Conservation (phyloP, 441 rosid species). For the Capsella rubella region DNA sequence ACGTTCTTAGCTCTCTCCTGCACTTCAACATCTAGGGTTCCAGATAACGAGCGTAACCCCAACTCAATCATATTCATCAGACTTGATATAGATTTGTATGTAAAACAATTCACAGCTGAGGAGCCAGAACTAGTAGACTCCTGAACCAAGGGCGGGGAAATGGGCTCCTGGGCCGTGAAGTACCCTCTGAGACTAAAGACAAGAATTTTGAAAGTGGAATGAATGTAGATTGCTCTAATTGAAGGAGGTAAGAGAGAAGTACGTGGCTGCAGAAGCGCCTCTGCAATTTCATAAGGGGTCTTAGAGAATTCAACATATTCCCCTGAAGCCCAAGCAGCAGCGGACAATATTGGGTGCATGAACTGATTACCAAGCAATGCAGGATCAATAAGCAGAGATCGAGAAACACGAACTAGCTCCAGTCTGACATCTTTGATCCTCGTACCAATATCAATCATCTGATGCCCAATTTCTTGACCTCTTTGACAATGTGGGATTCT, state of each 20-base stretch:
- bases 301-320: constrained; percentile 80
- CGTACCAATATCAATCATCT: constrained; percentile 78
- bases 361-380: constrained; percentile 86
- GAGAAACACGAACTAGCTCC: constrained; percentile 74
- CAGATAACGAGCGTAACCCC: constrained; percentile 58
- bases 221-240: constrained; percentile 73
- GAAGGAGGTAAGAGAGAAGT: constrained; percentile 71
- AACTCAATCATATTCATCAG: constrained; percentile 61
- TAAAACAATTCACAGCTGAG: constrained; percentile 41
- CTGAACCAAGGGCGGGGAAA: constrained; percentile 30
- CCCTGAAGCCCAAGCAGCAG: constrained; percentile 92
- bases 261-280: constrained; percentile 89
- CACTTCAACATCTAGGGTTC: constrained; percentile 76
- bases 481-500: constrained; percentile 82
- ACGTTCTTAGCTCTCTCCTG: constrained; percentile 78
- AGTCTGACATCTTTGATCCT: constrained; percentile 92
- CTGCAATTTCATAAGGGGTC: constrained; percentile 72
- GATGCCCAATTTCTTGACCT: constrained; percentile 86
- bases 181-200: constrained; percentile 57
- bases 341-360: constrained; percentile 76
- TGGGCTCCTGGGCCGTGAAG: constrained; percentile 46
- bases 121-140: constrained; percentile 33
- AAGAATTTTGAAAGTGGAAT: constrained; percentile 73
- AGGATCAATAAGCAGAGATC: constrained; percentile 85
- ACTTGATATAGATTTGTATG: constrained; percentile 57